A percentile compares a stretch with the other conserved stretches of the same genome.
Evolutionary conservation across 1,284 basidiomycete genomes (phyloP).

Genomic region (Pseudozyma tsukubaensis): DNA sequence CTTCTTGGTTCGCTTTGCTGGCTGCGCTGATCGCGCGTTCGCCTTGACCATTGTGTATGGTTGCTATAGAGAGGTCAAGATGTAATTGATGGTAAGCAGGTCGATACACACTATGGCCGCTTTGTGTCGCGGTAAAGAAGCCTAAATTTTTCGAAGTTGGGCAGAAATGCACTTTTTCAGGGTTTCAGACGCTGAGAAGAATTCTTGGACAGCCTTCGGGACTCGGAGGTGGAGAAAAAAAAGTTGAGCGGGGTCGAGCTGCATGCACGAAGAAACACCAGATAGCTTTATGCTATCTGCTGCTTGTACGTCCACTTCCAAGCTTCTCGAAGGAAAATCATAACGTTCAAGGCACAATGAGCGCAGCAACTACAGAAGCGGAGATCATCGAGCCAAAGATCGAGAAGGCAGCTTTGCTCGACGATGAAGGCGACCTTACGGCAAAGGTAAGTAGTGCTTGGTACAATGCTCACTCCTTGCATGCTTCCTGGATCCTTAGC

Average conservation of each 20-base stretch:
- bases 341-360: neutral
- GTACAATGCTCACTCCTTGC: neutral
- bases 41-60: slow-evolving; percentile 28
- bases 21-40: neutral
- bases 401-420: slow-evolving; percentile 31
- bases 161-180: slow-evolving; percentile 4
- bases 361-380: slow-evolving; percentile 2
- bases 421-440: slow-evolving; percentile 48
- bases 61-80: neutral
- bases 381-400: neutral
- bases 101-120: neutral
- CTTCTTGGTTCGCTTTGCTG: slow-evolving; percentile 16
- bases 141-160: slow-evolving; percentile 10
- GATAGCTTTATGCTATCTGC: neutral
- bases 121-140: neutral
- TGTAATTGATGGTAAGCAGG: slow-evolving; percentile 3
- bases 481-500: neutral
- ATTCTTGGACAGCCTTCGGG: slow-evolving; percentile 19
- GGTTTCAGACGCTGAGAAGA: slow-evolving; percentile 10
- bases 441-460: slow-evolving; percentile 16
- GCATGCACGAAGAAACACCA: slow-evolving; percentile 4
- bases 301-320: too few relatives aligned
- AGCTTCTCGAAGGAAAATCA: neutral
- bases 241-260: slow-evolving; percentile 2
- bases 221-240: slow-evolving; percentile 39